Conservation (phyloP, 2,329 filamentous ascomycete genomes). For the Botryosphaeria agaves region DNA sequence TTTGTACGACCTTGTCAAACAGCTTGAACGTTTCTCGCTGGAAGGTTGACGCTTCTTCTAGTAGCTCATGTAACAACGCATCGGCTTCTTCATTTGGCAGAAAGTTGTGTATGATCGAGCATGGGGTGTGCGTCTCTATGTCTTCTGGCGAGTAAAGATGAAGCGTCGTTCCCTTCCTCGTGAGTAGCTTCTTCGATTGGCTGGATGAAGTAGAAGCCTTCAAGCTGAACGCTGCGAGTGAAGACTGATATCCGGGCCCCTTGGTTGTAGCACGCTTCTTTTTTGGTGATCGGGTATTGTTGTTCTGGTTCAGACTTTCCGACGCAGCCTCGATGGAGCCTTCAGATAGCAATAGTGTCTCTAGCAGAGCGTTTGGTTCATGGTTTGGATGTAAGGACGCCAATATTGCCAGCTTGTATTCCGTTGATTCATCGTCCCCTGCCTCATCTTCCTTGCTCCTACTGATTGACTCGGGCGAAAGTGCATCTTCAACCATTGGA, state of each 20-base stretch:
- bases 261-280: slow-evolving; percentile 12
- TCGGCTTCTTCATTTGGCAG: slow-evolving; percentile 56
- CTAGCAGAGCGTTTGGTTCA: slow-evolving; percentile 52
- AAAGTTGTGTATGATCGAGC: slow-evolving; percentile 86
- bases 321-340: slow-evolving; percentile 56
- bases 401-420: slow-evolving; percentile 73
- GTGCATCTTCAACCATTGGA: slow-evolving; percentile 6
- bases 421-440: slow-evolving; percentile 62
- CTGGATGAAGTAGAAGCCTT: background rate
- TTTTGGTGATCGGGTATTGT: slow-evolving; percentile 11
- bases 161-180: slow-evolving; percentile 65
- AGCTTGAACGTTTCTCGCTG: slow-evolving; percentile 60
- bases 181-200: slow-evolving; percentile 28
- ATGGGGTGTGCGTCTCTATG: slow-evolving; percentile 69
- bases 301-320: slow-evolving; percentile 29
- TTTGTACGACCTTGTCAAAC: slow-evolving; percentile 74
- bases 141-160: slow-evolving; percentile 71
- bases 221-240: slow-evolving; percentile 9
- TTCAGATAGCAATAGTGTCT: slow-evolving; percentile 59
- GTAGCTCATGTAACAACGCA: slow-evolving; percentile 54
- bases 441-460: slow-evolving; percentile 2
- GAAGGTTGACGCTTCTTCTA: slow-evolving; percentile 57
- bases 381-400: slow-evolving; percentile 54
- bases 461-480: no score
- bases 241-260: slow-evolving; percentile 26